phyloP scores from a whole-genome alignment of 129 eudicot species.

The Apium graveolens region DNA sequence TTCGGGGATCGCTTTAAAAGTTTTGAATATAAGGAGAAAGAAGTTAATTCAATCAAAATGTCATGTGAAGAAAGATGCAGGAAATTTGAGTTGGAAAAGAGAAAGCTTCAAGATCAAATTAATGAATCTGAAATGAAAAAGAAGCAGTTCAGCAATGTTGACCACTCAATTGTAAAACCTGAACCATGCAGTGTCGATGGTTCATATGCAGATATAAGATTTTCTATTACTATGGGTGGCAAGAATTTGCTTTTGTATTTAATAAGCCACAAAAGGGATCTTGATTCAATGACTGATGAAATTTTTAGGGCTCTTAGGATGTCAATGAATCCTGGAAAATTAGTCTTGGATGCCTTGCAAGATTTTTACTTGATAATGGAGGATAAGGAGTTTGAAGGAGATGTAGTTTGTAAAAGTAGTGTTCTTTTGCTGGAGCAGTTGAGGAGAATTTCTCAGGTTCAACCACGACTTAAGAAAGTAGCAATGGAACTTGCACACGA shows the following conservation, averaged over 20 bases:
- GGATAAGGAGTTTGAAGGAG: background rate
- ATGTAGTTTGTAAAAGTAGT: conserved; percentile 13
- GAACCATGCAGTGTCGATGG: conserved; percentile 1
- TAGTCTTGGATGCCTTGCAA: conserved; percentile 32
- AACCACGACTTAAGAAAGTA: background rate
- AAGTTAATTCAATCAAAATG: background rate
- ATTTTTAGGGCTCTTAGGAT: conserved; percentile 19
- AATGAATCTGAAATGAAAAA: conserved; percentile 13
- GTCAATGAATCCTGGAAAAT: conserved; percentile 27
- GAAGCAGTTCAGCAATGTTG: background rate
- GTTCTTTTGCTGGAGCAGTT: conserved; percentile 21
- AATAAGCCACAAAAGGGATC: conserved; percentile 17
- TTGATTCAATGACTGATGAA: conserved; percentile 18
- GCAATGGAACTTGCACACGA: conserved; percentile 11
- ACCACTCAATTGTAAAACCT: background rate
- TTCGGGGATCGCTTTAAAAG: background rate
- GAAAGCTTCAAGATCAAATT: background rate
- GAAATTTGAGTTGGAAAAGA: conserved; percentile 6
- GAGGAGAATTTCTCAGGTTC: conserved; percentile 7
- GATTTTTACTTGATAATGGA: conserved; percentile 12
- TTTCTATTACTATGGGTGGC: conserved; percentile 15
- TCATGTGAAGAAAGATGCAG: conserved; percentile 1
- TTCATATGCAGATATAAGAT: background rate
- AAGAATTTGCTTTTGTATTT: conserved; percentile 14
- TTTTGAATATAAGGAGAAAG: conserved; percentile 11